Base-by-base conservation (phyloP, 2,329 filamentous ascomycete genomes). In the Colletotrichum ledebouriae region DNA sequence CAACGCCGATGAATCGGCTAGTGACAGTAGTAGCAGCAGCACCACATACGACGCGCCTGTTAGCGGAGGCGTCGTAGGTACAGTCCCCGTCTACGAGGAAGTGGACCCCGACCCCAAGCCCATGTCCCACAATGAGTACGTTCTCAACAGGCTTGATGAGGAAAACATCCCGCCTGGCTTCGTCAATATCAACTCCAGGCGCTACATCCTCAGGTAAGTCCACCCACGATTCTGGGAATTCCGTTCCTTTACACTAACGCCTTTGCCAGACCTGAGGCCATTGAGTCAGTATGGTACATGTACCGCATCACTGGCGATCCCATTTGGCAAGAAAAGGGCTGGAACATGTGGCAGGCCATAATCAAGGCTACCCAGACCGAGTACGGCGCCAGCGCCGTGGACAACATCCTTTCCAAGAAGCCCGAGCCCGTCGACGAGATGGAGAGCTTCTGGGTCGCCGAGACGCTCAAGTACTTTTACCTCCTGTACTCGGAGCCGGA, bases 391-490 rank as follows among this genome's bases (percentile, higher is more conserved):
- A 90, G 88, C 11, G 92, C 92, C 42, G 87, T 96, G 62, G 79
- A 84, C 55, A 87, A 93, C 74, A 90, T 94, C 12, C 79, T 85
- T 25, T 64, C 70, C 6, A 66, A 78, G 1, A 77, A 83, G 17
- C 78, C 84, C 1, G 74, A 73, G 10, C 80, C 84, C 62, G 76
- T 78, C 44, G 87, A 94, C 76, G 83, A 84, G 72, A 94, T 95
- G 92, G 92, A 97, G 81, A 94, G 92, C 75, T 97, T 97, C 79
- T 97, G 94, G 93, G 84, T 94, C 69, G 92, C 92, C 3, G 94
- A 97, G 84, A 97, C 94, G 46, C 82, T 97, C 73, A 98, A 97
- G 83, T 97, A 97, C 76, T 97, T 96, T 72, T 97, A 94, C 77
- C 78, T 97, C 64, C 84, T 97, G 57, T 97, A 92, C 77, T 89